Evolutionary conservation across 2,329 filamentous ascomycete species (phyloP).

Genomic region (Chaetoscypha palmicola): DNA sequence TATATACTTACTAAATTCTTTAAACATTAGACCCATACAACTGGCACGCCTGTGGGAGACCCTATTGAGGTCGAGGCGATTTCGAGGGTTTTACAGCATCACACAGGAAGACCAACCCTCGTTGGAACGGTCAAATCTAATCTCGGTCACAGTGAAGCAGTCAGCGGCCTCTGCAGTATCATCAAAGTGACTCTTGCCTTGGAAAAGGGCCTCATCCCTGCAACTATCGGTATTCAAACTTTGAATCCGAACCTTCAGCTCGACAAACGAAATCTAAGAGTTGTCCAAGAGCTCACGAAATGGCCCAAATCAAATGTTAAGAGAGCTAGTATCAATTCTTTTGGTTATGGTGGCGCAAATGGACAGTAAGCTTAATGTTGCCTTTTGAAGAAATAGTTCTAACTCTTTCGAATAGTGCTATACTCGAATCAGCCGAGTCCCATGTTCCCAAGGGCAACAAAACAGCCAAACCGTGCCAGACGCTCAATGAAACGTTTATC

Average conservation of each 20-base stretch:
- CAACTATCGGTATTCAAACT: neutral
- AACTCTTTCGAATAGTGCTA: neutral
- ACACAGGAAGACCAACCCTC: neutral
- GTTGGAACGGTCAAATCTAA: slow-evolving; percentile 18
- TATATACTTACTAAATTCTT: neutral
- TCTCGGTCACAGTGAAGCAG: slow-evolving; percentile 24
- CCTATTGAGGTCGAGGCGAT: slow-evolving; percentile 14
- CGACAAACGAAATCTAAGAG: neutral
- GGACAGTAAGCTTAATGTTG: neutral
- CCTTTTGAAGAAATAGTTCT: neutral
- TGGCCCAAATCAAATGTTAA: neutral
- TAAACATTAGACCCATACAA: too few relatives aligned
- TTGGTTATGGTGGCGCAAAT: slow-evolving; percentile 15
- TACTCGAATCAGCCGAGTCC: neutral
- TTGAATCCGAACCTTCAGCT: neutral
- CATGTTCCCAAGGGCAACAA: neutral
- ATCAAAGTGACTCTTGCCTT: slow-evolving; percentile 20
- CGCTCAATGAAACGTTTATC: slow-evolving; percentile 1
- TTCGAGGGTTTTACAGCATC: slow-evolving; percentile 6
- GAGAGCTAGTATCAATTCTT: slow-evolving; percentile 36
- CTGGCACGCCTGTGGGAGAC: slow-evolving; percentile 15
- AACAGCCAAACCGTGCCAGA: neutral
- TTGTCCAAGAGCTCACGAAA: neutral
- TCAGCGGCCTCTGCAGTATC: slow-evolving; percentile 15
- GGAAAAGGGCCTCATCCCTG: slow-evolving; percentile 11